Conservation (phyloP, 163 green algal species). For the Trebouxiophyceae sp. region DNA sequence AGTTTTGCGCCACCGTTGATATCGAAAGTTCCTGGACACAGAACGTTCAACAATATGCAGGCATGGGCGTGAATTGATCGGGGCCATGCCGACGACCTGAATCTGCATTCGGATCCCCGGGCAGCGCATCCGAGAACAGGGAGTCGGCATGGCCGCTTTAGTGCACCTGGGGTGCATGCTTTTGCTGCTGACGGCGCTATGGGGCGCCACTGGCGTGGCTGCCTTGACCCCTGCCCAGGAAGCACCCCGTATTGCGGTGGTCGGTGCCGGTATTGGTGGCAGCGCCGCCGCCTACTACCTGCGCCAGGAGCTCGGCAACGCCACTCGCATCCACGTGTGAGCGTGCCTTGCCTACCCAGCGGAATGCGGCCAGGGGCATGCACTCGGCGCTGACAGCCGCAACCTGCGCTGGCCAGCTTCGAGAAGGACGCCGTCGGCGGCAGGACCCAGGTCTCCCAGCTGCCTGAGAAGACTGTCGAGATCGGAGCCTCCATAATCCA, state of each 20-base stretch:
- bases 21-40: no score
- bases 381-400: no score
- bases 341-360: neutral
- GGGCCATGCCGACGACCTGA: no score
- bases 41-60: no score
- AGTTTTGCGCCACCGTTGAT: no score
- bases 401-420: neutral
- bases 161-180: neutral
- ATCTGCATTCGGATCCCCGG: no score
- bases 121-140: no score
- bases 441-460: slow-evolving; percentile 8
- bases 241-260: neutral
- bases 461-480: slow-evolving; percentile 10
- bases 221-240: neutral
- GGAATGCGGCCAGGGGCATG: neutral
- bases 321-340: slow-evolving; percentile 9
- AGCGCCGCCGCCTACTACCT: slow-evolving; percentile 14
- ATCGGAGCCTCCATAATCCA: slow-evolving; percentile 20
- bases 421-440: slow-evolving; percentile 4
- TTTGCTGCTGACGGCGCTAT: neutral
- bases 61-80: no score
- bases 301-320: neutral
- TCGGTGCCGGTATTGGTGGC: slow-evolving; percentile 16
- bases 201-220: neutral
- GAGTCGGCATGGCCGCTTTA: neutral